Base-by-base conservation (phyloP, 1,139 yeast species). In the Magnusiomyces sp. region DNA sequence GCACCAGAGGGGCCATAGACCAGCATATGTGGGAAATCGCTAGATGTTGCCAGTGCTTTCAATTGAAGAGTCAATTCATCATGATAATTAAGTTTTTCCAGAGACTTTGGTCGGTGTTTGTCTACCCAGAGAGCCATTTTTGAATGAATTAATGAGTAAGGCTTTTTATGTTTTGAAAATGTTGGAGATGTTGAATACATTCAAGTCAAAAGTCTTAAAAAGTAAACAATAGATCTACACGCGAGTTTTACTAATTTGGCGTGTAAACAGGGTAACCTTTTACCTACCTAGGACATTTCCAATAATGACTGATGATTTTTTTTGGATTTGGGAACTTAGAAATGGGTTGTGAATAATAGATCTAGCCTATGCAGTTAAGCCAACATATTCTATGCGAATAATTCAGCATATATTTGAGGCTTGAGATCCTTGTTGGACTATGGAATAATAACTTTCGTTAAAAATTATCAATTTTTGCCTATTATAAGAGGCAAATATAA, bases 1-100 rank as follows among this genome's bases (percentile, higher is more conserved):
- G 95, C 86, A 5, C 99, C 99, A 45, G 90, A 81, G 1, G 98
- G 97, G 0, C 99, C 99, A 64, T 90, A 90, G 10, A 92, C 79
- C 40, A 92, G 71, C 49, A 92, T 69, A 71, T 92, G 98, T 2
- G 99, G 99, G 63, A 92, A 83, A 64, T 94, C 97, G 1, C 90
- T 92, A 1, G 89, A 76, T 2, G 59, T 55, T n/a, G 43, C 49
- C 47, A 86, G 70, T 0, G 94, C 80, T 50, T 71, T 69, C 43
- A 92, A 71, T 54, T 83, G 78, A 43, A 71, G 68, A 0, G 95
- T 80, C 34, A 90, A 77, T 5, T 73, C 74, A 1, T 68, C 69
- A 62, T 89, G 95, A 64, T 77, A 90, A 50, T 81, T 79, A 50
- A 92, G 72, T 39, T 74, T 73, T 11, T 74, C 77, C 50, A 94